Evolutionary conservation across 805 yeast genomes (phyloP).

Genomic region (Pichia scutulata): DNA sequence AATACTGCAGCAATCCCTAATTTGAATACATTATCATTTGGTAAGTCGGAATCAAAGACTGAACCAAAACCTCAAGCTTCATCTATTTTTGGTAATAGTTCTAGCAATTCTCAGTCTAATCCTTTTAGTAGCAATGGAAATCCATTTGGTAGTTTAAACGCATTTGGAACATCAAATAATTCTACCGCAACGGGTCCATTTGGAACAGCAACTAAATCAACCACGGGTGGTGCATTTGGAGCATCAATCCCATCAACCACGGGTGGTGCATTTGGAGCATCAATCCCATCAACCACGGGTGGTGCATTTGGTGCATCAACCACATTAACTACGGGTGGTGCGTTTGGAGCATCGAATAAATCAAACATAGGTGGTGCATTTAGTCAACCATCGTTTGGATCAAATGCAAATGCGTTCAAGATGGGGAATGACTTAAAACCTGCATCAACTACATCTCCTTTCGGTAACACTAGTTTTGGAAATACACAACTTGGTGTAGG

Average conservation of each 20-base stretch:
- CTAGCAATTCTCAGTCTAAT: not conserved
- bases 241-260: constrained; percentile 1
- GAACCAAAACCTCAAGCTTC: not conserved
- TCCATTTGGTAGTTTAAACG: not conserved
- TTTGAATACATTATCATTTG: not conserved
- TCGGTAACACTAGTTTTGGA: constrained; percentile 6
- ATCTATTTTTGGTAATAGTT: not conserved
- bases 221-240: constrained; percentile 12
- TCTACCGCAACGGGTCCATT: constrained; percentile 2
- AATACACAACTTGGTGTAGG: constrained; percentile 1
- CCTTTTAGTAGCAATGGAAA: not conserved
- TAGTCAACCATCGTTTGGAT: constrained; percentile 17
- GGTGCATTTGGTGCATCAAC: constrained; percentile 16
- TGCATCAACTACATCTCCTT: constrained; percentile 5
- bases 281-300: constrained; percentile 13
- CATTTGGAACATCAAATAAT: not conserved
- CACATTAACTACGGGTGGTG: not conserved
- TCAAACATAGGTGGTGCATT: not conserved
- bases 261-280: not conserved
- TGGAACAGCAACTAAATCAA: constrained; percentile 13
- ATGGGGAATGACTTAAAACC: constrained; percentile 1
- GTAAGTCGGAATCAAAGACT: not conserved
- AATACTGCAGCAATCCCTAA: not conserved
- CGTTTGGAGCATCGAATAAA: constrained; percentile 15
- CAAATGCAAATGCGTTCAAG: not conserved